phyloP scores from a whole-genome alignment of 1,139 yeast genomes.

The Candida pseudoviswanathii region DNA sequence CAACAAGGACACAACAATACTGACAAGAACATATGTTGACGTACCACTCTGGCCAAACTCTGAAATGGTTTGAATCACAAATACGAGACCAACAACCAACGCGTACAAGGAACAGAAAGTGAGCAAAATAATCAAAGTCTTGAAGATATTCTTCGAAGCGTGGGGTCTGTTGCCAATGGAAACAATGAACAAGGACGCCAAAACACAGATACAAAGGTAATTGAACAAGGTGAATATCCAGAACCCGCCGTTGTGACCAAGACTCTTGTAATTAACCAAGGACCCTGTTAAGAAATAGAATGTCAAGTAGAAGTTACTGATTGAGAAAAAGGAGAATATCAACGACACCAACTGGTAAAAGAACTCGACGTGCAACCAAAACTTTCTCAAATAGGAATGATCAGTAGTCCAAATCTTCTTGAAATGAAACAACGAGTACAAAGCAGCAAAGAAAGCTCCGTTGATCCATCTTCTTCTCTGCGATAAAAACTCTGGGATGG shows the following conservation, averaged over 20 bases:
- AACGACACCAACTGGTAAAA: constrained; percentile 58
- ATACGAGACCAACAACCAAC: constrained; percentile 77
- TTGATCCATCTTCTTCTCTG: constrained; percentile 56
- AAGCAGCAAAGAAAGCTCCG: constrained; percentile 54
- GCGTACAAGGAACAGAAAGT: constrained; percentile 84
- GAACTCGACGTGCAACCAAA: constrained; percentile 47
- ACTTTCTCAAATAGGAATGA: constrained; percentile 43
- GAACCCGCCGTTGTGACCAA: constrained; percentile 73
- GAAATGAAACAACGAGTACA: constrained; percentile 48
- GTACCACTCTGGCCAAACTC: constrained; percentile 40
- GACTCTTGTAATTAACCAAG: constrained; percentile 48
- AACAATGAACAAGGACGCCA: constrained; percentile 83
- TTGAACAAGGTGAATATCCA: constrained; percentile 83
- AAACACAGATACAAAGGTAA: constrained; percentile 75
- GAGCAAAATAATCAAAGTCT: constrained; percentile 67
- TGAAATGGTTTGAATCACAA: constrained; percentile 61
- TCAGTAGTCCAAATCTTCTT: constrained; percentile 46
- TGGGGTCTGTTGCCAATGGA: constrained; percentile 97
- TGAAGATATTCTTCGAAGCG: constrained; percentile 72
- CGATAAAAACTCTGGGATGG: constrained; percentile 46
- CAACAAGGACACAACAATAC: constrained; percentile 69
- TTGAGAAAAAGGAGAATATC: constrained; percentile 84
- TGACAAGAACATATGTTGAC: constrained; percentile 61
- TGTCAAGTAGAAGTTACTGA: constrained; percentile 87
- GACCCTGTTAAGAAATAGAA: constrained; percentile 94